These are phyloP conservation scores for Malus hybrid DNA, from an alignment of 331 rosid genomes.

Conservation along the genomic window DNA sequence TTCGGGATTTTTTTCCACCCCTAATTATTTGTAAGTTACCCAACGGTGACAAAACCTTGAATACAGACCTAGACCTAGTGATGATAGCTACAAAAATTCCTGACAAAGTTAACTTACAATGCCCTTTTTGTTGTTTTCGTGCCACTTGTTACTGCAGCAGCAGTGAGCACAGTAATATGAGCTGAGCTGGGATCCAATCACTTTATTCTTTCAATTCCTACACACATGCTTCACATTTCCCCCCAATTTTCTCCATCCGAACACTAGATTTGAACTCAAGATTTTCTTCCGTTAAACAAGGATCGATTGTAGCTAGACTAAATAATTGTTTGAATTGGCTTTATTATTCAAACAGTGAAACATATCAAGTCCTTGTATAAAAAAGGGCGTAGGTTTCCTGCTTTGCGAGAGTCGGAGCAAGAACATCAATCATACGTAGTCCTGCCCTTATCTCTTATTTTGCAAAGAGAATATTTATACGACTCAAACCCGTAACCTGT, in stretches of 20 bases:
- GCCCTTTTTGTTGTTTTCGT: neutral
- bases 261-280: too few species aligned
- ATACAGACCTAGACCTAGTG: neutral
- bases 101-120: neutral
- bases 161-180: neutral
- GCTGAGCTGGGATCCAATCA: neutral
- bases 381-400: too few species aligned
- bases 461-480: too few species aligned
- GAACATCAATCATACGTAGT: too few species aligned
- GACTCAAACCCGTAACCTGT: too few species aligned
- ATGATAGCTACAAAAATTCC: neutral
- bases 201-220: neutral
- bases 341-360: too few species aligned
- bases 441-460: too few species aligned
- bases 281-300: too few species aligned
- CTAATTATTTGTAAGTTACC: neutral
- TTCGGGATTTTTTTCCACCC: too few species aligned
- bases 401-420: fast-evolving
- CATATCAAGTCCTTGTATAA: too few species aligned
- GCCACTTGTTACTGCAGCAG: neutral
- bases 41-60: neutral
- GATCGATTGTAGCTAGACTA: too few species aligned
- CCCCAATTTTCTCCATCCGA: neutral
- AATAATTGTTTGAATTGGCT: too few species aligned
- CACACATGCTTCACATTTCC: neutral